Base-by-base conservation (phyloP, 306 rosid species). In the Pterocarpus macrocarpus region DNA sequence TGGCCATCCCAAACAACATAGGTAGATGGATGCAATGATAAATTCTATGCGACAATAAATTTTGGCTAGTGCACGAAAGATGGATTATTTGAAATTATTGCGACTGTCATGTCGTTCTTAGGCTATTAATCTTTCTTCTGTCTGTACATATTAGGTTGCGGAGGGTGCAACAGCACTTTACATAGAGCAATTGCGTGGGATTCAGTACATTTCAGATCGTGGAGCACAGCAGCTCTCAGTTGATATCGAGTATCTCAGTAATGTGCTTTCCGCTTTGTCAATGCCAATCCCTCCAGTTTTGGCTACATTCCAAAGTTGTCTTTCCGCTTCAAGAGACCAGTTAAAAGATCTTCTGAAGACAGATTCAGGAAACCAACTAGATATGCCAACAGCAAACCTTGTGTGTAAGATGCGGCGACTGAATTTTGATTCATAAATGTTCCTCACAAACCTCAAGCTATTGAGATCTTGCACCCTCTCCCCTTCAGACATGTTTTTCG, bases 161-260 rank as follows among this genome's bases (percentile, higher is more conserved):
- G 99, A 96, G 82, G 99, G 99, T n/a, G 98, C 98, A 13, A 91
- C 94, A 28, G 98, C 97, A 71, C 94, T 92, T 41, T 96, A 92
- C 91, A 92, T 89, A 50, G 99, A 93, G 75, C 98, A 96, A 66
- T 77, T 96, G 86, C 89, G 97, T 57, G 97, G 97, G 14, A 93
- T 96, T 82, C 98, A 90, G 52, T 74, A 89, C 75, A 87, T 96
- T 58, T 89, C 98, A 8, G 99, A 96, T 65, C 94, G 97, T 3
- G 99, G 97, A 58, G 94, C 98, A 0, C 95, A 90, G 73, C 99
- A 96, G 87, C 87, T 96, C 34, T 86, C 99, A 2, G 99, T 91
- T 41, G 99, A 96, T 71, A 88, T 96, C 8, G 98, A 96, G 80
- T 96, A 92, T 90, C 94, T 93, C 9, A 94, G 97, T 45, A 96